Evolutionary conservation across 2,329 filamentous ascomycete species (phyloP), one percentile per base, ranked within the genome.

Genomic region (Aspergillus sp.): DNA sequence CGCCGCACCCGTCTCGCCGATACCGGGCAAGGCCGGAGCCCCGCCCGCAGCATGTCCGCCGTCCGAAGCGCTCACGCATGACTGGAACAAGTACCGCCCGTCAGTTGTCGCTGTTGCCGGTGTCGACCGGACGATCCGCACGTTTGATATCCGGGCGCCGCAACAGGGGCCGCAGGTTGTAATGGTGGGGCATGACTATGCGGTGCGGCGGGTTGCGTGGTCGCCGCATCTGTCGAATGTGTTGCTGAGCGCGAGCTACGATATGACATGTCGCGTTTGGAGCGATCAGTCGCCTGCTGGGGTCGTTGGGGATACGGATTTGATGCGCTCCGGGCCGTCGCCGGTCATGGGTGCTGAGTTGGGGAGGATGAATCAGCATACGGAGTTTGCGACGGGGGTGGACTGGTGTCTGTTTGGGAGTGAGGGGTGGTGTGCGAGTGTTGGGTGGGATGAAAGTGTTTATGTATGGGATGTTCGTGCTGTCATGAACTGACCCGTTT

Each of bases 1-100:
- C 77, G 86, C 87, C 3, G 83, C 87, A 3, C 84, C 85, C 0
- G 82, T 86, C 17, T 78, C 81, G 11, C 79, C 80, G 38, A 78
- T 75, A 34, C 76, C 72, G 45, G 70, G 72, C 4, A 70, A 71
- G 25, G 72, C 76, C 3, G 77, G 75, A 7, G 65, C 77, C 3
- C 74, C 76, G 34, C 74, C 73, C 0, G 74, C 75, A 1, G 75
- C 83, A 8, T 63, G 68, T 51, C 82, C 87, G n/a, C 92, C 93
- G 0, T 84, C 87, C 9, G 95, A 99, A 81, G 87, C 92, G 43
- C 85, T 99, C 34, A 97, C 93, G 0, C 95, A 98, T 78, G 95
- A 99, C 77, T 99, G 95, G 95, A 99, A 99, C 81, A 99, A 99
- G 79, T 99, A 99, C 79, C 87, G 91, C 45, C 88, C 93, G 67